Percentiles rank a stretch among this genome's conserved stretches.
Conservation (phyloP, 1,284 basidiomycete genomes). For the Austropuccinia psidii region DNA sequence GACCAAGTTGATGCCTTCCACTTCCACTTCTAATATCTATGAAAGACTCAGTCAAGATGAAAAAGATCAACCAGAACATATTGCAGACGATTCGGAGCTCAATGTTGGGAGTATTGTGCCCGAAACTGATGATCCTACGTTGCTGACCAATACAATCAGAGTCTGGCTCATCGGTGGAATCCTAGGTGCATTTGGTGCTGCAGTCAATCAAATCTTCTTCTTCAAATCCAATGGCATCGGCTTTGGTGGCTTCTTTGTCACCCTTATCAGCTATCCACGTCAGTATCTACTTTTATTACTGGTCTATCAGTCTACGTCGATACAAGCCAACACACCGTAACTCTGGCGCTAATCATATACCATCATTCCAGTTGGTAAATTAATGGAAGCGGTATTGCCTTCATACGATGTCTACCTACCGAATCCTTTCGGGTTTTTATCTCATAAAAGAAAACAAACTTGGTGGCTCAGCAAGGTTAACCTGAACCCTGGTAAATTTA, state of each 20-base stretch:
- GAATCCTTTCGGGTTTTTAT: conserved; percentile 16
- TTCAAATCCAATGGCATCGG: conserved; percentile 24
- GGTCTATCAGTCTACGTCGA: neutral
- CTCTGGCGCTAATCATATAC: neutral
- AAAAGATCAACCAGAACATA: neutral
- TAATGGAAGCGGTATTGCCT: conserved; percentile 10
- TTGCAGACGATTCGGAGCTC: conserved; percentile 6
- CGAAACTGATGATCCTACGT: conserved; percentile 52
- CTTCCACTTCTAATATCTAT: neutral
- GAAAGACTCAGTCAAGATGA: neutral
- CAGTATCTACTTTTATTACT: neutral
- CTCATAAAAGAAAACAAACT: neutral
- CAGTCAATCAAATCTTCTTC: conserved; percentile 48
- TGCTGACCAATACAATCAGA: conserved; percentile 54
- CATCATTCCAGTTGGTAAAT: conserved; percentile 28
- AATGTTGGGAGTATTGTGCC: conserved; percentile 47
- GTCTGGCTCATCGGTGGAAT: conserved; percentile 52
- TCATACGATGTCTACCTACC: neutral
- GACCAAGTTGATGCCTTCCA: neutral
- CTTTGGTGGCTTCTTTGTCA: conserved; percentile 1
- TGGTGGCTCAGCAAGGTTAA: conserved; percentile 37
- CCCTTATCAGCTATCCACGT: conserved; percentile 13
- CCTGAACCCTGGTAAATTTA: conserved; percentile 53
- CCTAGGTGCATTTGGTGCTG: conserved; percentile 54
- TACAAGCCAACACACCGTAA: too few species aligned